Evolutionary conservation across 306 rosid genomes (phyloP), one percentile per base, ranked within the genome.

Genomic region (Lablab purpureus): DNA sequence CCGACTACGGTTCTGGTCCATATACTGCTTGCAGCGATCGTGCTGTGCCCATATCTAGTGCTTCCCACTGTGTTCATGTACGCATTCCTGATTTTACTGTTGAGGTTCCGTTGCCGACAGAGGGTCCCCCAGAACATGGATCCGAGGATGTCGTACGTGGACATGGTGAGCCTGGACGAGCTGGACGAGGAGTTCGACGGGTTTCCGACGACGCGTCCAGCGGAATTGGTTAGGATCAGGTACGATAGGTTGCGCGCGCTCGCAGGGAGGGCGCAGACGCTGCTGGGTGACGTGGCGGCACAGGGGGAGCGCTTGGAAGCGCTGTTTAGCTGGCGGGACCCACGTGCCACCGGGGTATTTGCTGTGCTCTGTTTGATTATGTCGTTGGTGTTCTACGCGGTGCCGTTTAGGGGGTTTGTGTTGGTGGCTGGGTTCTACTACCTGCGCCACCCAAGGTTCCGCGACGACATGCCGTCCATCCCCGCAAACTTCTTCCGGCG

Each of bases 281-380:
- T 92, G 12, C 46, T 94, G 7, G 99, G 93, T 27, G 99, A 92
- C 83, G 83, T 94, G 85, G 97, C 99, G 0, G 90, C 99, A 0
- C 97, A 92, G 62, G 97, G 99, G 19, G 99, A 94, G 89, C 81
- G 97, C 2, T 49, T 94, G 79, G 97, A 91, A 28, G 99, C 97
- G 7, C 32, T 94, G 67, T 91, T 86, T 21, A 84, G 73, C 45
- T 91, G 97, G 99, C 79, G 90, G 79, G 97, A 94, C 54, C 97
- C 97, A 2, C 81, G 99, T 10, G 99, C 97, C 2, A 92, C 97
- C 0, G 97, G 91, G 23, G 88, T 94, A 40, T 92, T 94, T 40
- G 91, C 86, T 10, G 87, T 91, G 18, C 70, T 92, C 15, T 92
- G 97, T 71, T 65, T 94, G 32, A 49, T 89, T 14, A 88, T 93